These are phyloP conservation scores for Manihot esculenta DNA, from an alignment of 441 rosid species.

Conservation along the genomic window DNA sequence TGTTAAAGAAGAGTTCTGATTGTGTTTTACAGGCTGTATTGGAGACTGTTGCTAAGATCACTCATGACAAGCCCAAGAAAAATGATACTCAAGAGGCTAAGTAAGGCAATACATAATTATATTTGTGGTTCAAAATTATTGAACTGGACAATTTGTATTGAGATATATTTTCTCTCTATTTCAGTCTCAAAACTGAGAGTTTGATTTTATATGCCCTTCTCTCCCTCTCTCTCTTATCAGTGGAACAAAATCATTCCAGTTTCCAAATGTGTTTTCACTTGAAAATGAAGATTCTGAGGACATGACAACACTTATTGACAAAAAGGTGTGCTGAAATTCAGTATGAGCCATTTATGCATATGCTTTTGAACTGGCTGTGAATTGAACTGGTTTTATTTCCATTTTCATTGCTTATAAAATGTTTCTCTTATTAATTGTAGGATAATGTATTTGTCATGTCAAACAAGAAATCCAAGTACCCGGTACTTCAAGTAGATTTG, in stretches of 20 bases:
- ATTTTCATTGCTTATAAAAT: constrained; percentile 27
- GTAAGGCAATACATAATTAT: constrained; percentile 37
- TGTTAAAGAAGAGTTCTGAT: constrained; percentile 20
- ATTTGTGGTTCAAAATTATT: constrained; percentile 6
- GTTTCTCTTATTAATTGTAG: constrained; percentile 38
- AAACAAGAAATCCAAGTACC: constrained; percentile 96
- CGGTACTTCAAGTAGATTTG: constrained; percentile 95
- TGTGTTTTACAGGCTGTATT: constrained; percentile 68
- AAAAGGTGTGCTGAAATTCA: constrained; percentile 50
- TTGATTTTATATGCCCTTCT: neutral
- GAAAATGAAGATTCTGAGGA: constrained; percentile 98
- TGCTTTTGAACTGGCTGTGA: constrained; percentile 7
- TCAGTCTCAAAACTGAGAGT: neutral
- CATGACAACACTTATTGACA: constrained; percentile 81
- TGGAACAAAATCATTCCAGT: constrained; percentile 75
- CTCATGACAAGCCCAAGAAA: constrained; percentile 78
- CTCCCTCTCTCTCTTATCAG: constrained; percentile 33
- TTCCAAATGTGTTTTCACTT: constrained; percentile 86
- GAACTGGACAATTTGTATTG: neutral
- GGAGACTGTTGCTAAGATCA: constrained; percentile 92
- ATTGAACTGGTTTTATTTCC: neutral
- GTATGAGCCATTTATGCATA: constrained; percentile 5
- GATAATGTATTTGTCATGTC: constrained; percentile 97
- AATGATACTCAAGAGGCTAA: constrained; percentile 76
- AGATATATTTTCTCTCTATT: neutral